These are phyloP conservation scores for Beauveria bassiana DNA, from an alignment of 2,329 filamentous ascomycete species.

Conservation along the genomic window DNA sequence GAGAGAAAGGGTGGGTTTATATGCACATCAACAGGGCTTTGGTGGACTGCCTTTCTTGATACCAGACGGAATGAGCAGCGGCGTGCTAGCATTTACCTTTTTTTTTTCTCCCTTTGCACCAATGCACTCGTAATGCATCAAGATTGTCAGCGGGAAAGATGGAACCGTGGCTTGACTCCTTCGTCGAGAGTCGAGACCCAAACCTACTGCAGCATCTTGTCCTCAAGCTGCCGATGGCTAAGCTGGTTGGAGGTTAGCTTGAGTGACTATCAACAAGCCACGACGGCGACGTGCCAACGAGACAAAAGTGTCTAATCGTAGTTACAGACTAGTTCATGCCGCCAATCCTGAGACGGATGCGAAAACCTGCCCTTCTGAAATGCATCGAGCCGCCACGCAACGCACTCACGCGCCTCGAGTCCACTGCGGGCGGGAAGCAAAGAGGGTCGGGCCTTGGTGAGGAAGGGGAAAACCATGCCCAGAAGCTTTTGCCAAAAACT, in stretches of 20 bases:
- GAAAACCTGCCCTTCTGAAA: not conserved
- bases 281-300: not conserved
- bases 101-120: not conserved
- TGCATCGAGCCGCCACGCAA: not conserved
- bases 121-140: not conserved
- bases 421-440: not conserved
- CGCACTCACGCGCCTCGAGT: not conserved
- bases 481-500: not conserved
- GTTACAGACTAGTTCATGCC: not conserved
- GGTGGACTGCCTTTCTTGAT: not conserved
- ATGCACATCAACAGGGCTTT: not conserved
- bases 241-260: not conserved
- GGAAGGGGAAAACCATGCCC: not conserved
- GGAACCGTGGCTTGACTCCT: not conserved
- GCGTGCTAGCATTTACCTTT: not conserved
- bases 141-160: not conserved
- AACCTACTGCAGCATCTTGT: not conserved
- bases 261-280: not conserved
- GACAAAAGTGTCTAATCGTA: not conserved
- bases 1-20: not conserved
- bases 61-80: not conserved
- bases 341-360: too few relatives aligned
- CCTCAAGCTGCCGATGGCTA: not conserved
- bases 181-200: not conserved
- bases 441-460: not conserved